Conservation (phyloP, 371 early-diverging fungal species). For the Dichotomocladium elegans region DNA sequence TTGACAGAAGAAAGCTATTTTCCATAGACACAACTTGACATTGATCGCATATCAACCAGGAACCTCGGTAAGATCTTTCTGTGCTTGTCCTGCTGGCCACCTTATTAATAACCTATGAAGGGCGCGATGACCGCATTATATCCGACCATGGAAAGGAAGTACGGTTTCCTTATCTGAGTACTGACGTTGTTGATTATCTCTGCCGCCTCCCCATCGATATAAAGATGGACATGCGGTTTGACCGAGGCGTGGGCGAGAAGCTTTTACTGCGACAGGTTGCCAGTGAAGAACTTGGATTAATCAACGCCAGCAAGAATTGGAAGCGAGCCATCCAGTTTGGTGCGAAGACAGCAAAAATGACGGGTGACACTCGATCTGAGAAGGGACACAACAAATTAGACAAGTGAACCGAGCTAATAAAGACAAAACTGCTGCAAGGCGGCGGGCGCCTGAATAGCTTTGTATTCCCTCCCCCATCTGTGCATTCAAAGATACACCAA, state of each 20-base stretch:
- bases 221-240: constrained; percentile 80
- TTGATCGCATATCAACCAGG: constrained; percentile 78
- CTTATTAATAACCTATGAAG: constrained; percentile 22
- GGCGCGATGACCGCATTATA: constrained; percentile 92
- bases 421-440: too few relatives aligned
- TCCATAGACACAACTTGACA: constrained; percentile 73
- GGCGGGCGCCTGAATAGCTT: too few relatives aligned
- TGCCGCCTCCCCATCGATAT: constrained; percentile 68
- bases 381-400: constrained; percentile 53
- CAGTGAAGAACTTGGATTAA: constrained; percentile 46
- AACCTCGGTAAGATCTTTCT: constrained; percentile 63
- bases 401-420: not conserved
- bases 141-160: constrained; percentile 87
- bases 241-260: constrained; percentile 89
- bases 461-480: too few relatives aligned
- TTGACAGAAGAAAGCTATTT: too few relatives aligned
- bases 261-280: constrained; percentile 73
- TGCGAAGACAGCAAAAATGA: constrained; percentile 92
- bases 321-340: constrained; percentile 98
- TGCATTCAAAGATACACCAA: too few relatives aligned
- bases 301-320: constrained; percentile 52
- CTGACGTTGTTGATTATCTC: constrained; percentile 65
- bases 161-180: constrained; percentile 86
- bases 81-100: too few relatives aligned
- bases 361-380: constrained; percentile 52